phyloP scores from a whole-genome alignment of 2,329 filamentous ascomycete species.

The Ilyonectria mors-panacis region DNA sequence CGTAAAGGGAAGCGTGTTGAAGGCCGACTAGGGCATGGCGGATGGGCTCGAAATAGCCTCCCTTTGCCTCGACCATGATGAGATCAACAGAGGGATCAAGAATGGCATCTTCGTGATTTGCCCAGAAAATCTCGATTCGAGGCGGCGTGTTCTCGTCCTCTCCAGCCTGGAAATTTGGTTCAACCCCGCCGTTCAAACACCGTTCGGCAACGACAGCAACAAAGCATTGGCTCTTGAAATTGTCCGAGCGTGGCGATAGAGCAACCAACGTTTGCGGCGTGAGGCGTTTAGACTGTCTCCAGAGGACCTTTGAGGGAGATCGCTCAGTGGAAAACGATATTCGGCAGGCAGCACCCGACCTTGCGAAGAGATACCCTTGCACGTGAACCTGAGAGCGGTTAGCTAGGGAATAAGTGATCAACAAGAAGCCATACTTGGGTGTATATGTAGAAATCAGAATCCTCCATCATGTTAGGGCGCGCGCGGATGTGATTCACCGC shows the following conservation, averaged over 20 bases:
- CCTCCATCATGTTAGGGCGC: conserved; percentile 71
- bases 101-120: conserved; percentile 68
- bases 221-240: conserved; percentile 75
- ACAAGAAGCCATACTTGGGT: conserved; percentile 69
- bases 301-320: conserved; percentile 76
- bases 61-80: conserved; percentile 83
- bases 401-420: neutral
- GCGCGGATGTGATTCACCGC: conserved; percentile 71
- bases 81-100: conserved; percentile 79
- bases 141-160: conserved; percentile 64
- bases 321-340: conserved; percentile 79
- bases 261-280: conserved; percentile 68
- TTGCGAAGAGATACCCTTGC: conserved; percentile 74
- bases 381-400: conserved; percentile 71
- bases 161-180: conserved; percentile 60
- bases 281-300: conserved; percentile 69
- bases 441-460: conserved; percentile 74
- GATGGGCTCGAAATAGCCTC: conserved; percentile 83
- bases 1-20: conserved; percentile 70
- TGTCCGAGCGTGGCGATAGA: conserved; percentile 68
- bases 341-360: conserved; percentile 74
- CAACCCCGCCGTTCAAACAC: conserved; percentile 71
- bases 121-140: conserved; percentile 83
- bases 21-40: conserved; percentile 81
- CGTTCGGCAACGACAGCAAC: conserved; percentile 82